Percentiles rank a stretch among this genome's conserved stretches.
Evolutionary conservation across 2,329 filamentous ascomycete species (phyloP).

Genomic region (Arthroderma sp.): DNA sequence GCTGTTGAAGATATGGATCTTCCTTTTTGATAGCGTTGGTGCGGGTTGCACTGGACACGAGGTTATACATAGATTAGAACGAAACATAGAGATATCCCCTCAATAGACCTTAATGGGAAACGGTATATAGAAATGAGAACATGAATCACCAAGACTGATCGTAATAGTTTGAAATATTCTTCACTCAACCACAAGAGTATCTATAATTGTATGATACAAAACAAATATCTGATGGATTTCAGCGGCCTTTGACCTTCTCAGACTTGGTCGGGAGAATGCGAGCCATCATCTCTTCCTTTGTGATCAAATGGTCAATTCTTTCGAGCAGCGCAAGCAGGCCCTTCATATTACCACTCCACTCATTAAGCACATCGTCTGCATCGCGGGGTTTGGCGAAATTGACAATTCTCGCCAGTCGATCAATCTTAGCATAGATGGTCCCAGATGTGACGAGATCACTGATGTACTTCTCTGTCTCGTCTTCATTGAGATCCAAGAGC

Average conservation of each 20-base stretch:
- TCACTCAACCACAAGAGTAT: no score
- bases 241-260: constrained; percentile 28
- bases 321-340: constrained; percentile 71
- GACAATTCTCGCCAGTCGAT: constrained; percentile 80
- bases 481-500: constrained; percentile 80
- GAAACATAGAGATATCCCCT: no score
- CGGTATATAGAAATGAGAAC: no score
- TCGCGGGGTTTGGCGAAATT: constrained; percentile 91
- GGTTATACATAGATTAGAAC: no score
- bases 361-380: constrained; percentile 90
- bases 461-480: constrained; percentile 98
- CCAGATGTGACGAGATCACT: constrained; percentile 93
- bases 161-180: no score
- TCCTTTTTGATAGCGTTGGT: constrained; percentile 38
- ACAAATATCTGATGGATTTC: background rate
- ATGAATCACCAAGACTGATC: no score
- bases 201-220: no score
- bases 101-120: no score
- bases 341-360: constrained; percentile 99
- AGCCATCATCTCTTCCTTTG: constrained; percentile 99
- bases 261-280: constrained; percentile 58
- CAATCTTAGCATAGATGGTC: constrained; percentile 96
- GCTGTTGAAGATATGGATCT: constrained; percentile 56
- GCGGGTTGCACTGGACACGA: no score
- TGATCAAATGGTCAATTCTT: constrained; percentile 93